Base-by-base conservation (phyloP, 2,329 filamentous ascomycete genomes). In the Helotiales sp. region DNA sequence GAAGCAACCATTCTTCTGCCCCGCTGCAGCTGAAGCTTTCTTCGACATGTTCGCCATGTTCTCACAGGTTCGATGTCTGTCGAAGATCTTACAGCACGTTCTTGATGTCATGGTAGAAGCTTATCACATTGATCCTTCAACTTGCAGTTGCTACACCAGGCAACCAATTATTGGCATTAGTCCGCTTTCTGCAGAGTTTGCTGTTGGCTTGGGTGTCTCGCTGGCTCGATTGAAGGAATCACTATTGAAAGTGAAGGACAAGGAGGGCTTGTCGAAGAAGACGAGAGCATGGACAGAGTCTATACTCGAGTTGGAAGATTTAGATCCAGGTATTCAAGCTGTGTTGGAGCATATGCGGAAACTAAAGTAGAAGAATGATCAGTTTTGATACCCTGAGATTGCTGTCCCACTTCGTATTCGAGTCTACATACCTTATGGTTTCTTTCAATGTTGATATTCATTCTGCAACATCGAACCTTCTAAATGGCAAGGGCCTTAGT, bases 21-120 rank as follows among this genome's bases (percentile, higher is more conserved):
- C 85, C 1, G 76, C 78, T 1, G 80, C 91, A 6, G 91, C 86
- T 2, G 86, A 88, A 67, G 76, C 82, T 22, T 96, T 97, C 74
- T 98, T 95, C 73, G 78, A 89, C 67, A 82, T 96, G 75, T 89
- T 96, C 63, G 79, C 84, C 2, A 77, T 80, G 5, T 97, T 96
- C 72, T 77, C 80, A 19, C 76, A 83, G 38, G 77, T 92, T 29
- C 81, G 86, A 1, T 87, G 87, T 55, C 80, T 88, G 54, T 72
- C 76, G 10, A 86, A 76, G 67, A 84, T 97, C 38, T 75, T 93
- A 36, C 81, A 88, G 62, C 90, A 96, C 72, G 87, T 96, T 48
- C 74, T 95, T 40, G 80, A 83, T 47, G 77, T 77, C 38, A 82
- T 96, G 76, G 76, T 79, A 40, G 75, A 83, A 62, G 72, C 78